Percentiles rank a stretch among this genome's conserved stretches.
phyloP scores from a whole-genome alignment of 306 rosid species.

The Adenanthera pavonina region DNA sequence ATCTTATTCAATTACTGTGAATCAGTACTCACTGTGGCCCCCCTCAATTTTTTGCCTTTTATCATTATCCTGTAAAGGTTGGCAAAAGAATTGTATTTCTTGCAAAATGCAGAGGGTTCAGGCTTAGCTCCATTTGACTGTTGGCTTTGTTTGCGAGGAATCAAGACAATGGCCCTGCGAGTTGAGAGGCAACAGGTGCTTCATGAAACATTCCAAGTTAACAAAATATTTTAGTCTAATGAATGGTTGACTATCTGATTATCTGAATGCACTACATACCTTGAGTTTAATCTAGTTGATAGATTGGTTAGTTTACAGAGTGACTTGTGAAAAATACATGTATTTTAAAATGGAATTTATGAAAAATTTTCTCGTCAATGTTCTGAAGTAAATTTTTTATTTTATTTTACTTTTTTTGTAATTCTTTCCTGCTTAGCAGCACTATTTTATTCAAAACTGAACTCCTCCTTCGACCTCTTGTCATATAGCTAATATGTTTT shows the following conservation, averaged over 20 bases:
- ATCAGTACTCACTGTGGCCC: conserved; percentile 15
- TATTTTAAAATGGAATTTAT: not conserved
- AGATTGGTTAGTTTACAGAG: not conserved
- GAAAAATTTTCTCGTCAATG: not conserved
- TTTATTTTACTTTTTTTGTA: not conserved
- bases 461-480: conserved; percentile 1
- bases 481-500: not conserved
- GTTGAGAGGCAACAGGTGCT: conserved; percentile 94
- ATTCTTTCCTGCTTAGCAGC: conserved; percentile 1
- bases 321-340: not conserved
- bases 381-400: not conserved
- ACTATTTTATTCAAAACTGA: not conserved
- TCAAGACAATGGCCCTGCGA: conserved; percentile 91
- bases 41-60: conserved; percentile 25
- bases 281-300: not conserved
- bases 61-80: conserved; percentile 52
- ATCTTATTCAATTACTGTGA: conserved; percentile 3
- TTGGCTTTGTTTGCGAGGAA: conserved; percentile 85
- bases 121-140: conserved; percentile 95
- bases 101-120: conserved; percentile 92
- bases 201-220: conserved; percentile 38
- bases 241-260: conserved; percentile 28
- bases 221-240: not conserved
- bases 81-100: conserved; percentile 82
- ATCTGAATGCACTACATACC: not conserved